phyloP scores from a whole-genome alignment of 129 eudicot species.

The Chrysanthemum lavandulifolium region DNA sequence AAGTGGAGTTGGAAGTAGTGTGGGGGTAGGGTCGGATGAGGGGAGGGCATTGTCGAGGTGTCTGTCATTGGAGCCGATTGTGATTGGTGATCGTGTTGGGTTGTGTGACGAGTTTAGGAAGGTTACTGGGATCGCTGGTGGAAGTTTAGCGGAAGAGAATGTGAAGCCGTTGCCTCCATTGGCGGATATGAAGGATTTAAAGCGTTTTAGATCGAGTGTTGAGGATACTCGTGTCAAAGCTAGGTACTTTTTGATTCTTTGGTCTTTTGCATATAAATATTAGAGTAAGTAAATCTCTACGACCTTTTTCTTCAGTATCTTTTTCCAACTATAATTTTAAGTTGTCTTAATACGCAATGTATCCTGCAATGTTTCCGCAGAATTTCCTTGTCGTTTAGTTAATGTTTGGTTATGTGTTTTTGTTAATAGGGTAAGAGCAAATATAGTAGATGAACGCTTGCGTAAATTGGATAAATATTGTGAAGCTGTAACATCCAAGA shows the following conservation, averaged over 20 bases:
- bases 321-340: slow-evolving; percentile 11
- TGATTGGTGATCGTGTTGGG: slow-evolving; percentile 39
- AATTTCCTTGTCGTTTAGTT: slow-evolving; percentile 7
- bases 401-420: slow-evolving; percentile 25
- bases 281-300: slow-evolving; percentile 3
- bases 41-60: slow-evolving; percentile 47
- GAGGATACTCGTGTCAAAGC: slow-evolving; percentile 60
- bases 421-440: slow-evolving; percentile 54
- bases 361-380: not conserved
- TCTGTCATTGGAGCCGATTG: slow-evolving; percentile 60
- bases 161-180: slow-evolving; percentile 42
- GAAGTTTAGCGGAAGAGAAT: slow-evolving; percentile 50
- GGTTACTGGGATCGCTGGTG: slow-evolving; percentile 48
- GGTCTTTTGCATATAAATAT: slow-evolving; percentile 2
- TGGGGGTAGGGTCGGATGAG: slow-evolving; percentile 25
- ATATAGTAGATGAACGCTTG: slow-evolving; percentile 58
- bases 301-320: not conserved
- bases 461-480: slow-evolving; percentile 52
- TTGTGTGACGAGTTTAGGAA: slow-evolving; percentile 57
- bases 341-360: slow-evolving; percentile 8
- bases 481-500: slow-evolving; percentile 54
- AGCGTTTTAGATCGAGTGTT: slow-evolving; percentile 49
- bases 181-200: slow-evolving; percentile 55
- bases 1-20: slow-evolving; percentile 19
- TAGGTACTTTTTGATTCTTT: slow-evolving; percentile 46